A percentile compares a stretch with the other conserved stretches of the same genome.
Conservation (phyloP, 805 yeast species). For the Myxozyma neglecta region DNA sequence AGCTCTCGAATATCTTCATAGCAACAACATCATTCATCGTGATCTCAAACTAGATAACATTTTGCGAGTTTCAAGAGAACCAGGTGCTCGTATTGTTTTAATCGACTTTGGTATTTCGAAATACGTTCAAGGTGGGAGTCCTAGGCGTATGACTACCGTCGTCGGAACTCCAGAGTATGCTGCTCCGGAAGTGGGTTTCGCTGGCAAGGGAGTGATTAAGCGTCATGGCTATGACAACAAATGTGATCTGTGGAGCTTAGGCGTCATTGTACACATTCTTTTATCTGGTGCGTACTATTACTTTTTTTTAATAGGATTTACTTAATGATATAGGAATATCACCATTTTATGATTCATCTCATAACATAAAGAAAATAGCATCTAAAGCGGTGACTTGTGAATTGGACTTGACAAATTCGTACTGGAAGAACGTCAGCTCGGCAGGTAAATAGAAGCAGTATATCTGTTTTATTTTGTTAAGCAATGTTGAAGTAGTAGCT, state of each 20-base stretch:
- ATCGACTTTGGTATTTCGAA: constrained; percentile 71
- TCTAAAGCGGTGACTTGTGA: constrained; percentile 46
- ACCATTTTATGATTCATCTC: constrained; percentile 55
- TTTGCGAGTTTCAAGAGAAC: constrained; percentile 53
- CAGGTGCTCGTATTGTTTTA: constrained; percentile 54
- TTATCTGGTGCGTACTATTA: constrained; percentile 42
- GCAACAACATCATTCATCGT: constrained; percentile 58
- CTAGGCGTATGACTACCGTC: constrained; percentile 49
- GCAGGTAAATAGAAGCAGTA: constrained; percentile 11
- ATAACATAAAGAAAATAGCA: constrained; percentile 46
- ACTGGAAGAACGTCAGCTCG: constrained; percentile 47
- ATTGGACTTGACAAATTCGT: constrained; percentile 43
- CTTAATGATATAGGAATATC: constrained; percentile 49
- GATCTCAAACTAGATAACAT: constrained; percentile 70
- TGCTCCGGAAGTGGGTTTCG: constrained; percentile 68
- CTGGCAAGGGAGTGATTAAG: constrained; percentile 13
- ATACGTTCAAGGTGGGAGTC: constrained; percentile 24
- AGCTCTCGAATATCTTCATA: constrained; percentile 59
- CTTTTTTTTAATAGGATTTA: neutral
- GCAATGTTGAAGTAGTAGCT: neutral
- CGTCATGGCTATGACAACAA: constrained; percentile 52
- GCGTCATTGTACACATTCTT: constrained; percentile 59
- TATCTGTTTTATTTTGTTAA: neutral
- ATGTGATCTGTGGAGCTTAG: constrained; percentile 72
- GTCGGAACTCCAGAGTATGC: constrained; percentile 70